Evolutionary conservation across 768 basidiomycete genomes (phyloP).

Genomic region (Lactifluus piperatus): DNA sequence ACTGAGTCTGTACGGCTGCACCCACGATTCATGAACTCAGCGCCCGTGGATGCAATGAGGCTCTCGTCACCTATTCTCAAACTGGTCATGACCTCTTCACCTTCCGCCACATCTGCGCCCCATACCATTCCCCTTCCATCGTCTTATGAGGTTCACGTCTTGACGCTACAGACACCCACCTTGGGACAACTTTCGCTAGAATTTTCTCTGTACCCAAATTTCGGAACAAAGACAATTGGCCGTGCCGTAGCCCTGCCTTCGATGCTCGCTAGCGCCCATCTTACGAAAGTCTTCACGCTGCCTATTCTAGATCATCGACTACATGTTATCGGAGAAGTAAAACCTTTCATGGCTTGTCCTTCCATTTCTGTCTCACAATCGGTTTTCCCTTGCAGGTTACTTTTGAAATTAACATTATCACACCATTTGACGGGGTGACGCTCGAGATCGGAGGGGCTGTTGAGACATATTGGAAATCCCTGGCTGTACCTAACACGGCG

Average conservation of each 20-base stretch:
- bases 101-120: constrained; percentile 77
- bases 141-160: constrained; percentile 56
- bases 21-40: constrained; percentile 63
- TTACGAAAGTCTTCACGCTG: constrained; percentile 46
- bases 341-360: constrained; percentile 18
- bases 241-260: constrained; percentile 80
- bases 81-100: constrained; percentile 87
- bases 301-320: constrained; percentile 90
- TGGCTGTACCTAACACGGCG: constrained; percentile 37
- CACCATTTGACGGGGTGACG: constrained; percentile 85
- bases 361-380: not conserved
- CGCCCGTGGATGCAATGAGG: constrained; percentile 56
- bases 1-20: constrained; percentile 53
- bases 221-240: constrained; percentile 94
- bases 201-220: constrained; percentile 94
- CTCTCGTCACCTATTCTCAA: constrained; percentile 80
- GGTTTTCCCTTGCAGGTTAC: constrained; percentile 46
- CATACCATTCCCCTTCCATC: constrained; percentile 86
- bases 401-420: constrained; percentile 81
- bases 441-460: constrained; percentile 91
- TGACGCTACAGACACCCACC: constrained; percentile 79
- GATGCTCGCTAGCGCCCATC: constrained; percentile 50
- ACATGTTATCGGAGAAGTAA: constrained; percentile 88
- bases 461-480: constrained; percentile 99
- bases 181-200: constrained; percentile 71